Conservation (phyloP, 768 basidiomycete species). For the Phlebiopsis flavidoalba region DNA sequence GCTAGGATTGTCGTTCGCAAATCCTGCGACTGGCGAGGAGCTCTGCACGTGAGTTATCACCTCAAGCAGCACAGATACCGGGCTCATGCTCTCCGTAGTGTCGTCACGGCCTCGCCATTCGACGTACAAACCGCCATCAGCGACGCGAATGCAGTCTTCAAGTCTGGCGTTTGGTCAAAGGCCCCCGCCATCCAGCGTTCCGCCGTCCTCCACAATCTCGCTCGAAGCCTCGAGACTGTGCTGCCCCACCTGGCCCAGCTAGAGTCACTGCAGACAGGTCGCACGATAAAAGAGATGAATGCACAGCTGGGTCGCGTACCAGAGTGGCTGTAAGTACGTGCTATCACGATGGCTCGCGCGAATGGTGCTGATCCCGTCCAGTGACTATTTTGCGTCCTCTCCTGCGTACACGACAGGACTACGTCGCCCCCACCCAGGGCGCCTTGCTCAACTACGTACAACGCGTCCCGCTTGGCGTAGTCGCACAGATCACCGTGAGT, state of each 20-base stretch:
- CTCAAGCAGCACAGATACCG: not conserved
- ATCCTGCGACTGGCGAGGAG: conserved; percentile 64
- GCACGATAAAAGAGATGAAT: conserved; percentile 80
- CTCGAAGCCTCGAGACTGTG: conserved; percentile 52
- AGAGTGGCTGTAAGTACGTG: conserved; percentile 74
- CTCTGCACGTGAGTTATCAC: conserved; percentile 49
- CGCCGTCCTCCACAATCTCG: conserved; percentile 58
- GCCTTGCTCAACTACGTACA: conserved; percentile 74
- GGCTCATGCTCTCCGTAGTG: conserved; percentile 30
- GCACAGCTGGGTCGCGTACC: conserved; percentile 73
- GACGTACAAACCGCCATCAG: conserved; percentile 49
- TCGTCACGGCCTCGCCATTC: conserved; percentile 45
- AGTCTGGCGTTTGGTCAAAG: conserved; percentile 70
- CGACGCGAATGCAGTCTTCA: conserved; percentile 53
- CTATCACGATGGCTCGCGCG: not conserved
- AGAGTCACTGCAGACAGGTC: conserved; percentile 75
- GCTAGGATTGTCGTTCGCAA: conserved; percentile 54
- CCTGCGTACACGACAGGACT: conserved; percentile 62
- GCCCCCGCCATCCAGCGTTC: conserved; percentile 56
- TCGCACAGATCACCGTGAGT: conserved; percentile 79
- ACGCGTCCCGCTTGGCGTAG: conserved; percentile 81
- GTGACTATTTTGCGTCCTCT: conserved; percentile 77
- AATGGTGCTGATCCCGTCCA: conserved; percentile 22
- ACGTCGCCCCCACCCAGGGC: conserved; percentile 76
- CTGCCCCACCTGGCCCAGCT: conserved; percentile 55